Conservation (phyloP, 1,284 basidiomycete species). For the Ustilago bromivora region DNA sequence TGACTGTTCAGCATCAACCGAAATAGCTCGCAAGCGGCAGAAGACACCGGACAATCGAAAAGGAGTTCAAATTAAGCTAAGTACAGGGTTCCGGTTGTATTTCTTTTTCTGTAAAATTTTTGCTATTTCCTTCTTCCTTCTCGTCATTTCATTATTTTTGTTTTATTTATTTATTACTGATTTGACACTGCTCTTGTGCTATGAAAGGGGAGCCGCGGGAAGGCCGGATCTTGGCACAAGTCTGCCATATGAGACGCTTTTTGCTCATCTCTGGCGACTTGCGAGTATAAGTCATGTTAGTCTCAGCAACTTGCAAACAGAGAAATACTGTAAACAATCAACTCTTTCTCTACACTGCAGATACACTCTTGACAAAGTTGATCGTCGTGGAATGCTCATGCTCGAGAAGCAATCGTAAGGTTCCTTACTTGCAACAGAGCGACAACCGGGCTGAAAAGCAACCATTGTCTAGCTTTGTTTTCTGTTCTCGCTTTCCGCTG, state of each 20-base stretch:
- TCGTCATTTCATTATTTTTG: conserved; percentile 1
- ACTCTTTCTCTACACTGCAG: background rate
- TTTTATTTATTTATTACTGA: background rate
- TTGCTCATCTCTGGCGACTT: background rate
- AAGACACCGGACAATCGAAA: too few relatives aligned
- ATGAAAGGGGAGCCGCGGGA: background rate
- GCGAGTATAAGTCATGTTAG: background rate
- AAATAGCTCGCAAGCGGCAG: background rate
- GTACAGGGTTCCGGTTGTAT: background rate
- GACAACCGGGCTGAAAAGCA: too few relatives aligned
- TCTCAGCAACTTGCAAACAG: background rate
- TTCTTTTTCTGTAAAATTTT: background rate
- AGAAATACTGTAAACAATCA: background rate
- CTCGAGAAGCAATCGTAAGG: too few relatives aligned
- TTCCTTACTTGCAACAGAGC: too few relatives aligned
- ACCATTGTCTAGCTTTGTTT: background rate
- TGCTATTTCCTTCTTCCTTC: background rate
- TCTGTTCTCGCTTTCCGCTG: background rate
- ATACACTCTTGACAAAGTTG: too few relatives aligned
- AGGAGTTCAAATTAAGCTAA: too few relatives aligned
- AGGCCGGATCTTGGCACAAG: background rate
- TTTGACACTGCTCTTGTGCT: background rate
- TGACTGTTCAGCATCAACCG: background rate
- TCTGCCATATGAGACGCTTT: background rate
- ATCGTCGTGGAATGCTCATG: background rate